Evolutionary conservation across 352 stramenopile species (phyloP), one percentile per base, ranked within the genome.

Genomic region (Phytophthora sp.): DNA sequence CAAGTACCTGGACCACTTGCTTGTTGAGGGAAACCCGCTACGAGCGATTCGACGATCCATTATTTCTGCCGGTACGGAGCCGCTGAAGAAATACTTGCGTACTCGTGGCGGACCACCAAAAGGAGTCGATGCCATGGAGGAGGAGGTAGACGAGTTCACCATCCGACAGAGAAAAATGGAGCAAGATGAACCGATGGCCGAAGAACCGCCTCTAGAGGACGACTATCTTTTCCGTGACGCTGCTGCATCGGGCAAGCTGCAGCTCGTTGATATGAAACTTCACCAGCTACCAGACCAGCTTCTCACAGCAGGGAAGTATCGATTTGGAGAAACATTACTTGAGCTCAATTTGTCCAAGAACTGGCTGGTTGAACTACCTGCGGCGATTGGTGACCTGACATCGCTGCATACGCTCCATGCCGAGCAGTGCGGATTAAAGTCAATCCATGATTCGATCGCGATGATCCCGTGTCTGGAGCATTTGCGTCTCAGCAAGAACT

Each of bases 51-150:
- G 86, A 31, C 82, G 82, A 18, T 73, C 81, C 2, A 67, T 92
- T 7, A 84, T 95, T 50, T 80, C 77, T 7, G 66, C 74, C 12
- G 84, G 86, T 16, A 90, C 81, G 2, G 77, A 93, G 55, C 65
- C 83, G 2, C 63, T 95, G 5, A 94, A 94, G 57, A 95, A 95
- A 39, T 94, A 94, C 38, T 54, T 95, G 56, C 84, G 87, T 7
- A 94, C 85, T 16, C 83, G 87, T 24, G 87, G 85, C 7, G 64
- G 69, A 6, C 87, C 87, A 9, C 84, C 86, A 6, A 58, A 75
- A 35, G 80, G 80, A 7, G 79, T 95, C 21, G 79, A 90, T 1
- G 62, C 67, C 0, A 67, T 90, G 23, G 79, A 91, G 45, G 82
- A 90, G 73, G 84, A 93, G 49, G 74, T 89, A 35, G 79, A 90